Conservation (phyloP, 768 basidiomycete species). For the Floccularia luteovirens region DNA sequence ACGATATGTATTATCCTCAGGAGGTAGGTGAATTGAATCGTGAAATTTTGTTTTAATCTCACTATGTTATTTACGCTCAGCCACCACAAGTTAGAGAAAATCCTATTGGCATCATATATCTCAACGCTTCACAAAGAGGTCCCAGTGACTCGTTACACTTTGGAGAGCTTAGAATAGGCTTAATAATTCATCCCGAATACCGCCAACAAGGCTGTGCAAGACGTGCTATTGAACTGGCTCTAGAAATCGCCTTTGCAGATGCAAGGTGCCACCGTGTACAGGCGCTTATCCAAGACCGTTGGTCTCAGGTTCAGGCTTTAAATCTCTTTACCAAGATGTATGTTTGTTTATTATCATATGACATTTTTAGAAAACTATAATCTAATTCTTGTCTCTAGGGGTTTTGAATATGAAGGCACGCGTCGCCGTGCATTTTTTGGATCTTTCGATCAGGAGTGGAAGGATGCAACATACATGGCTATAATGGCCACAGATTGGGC, state of each 20-base stretch:
- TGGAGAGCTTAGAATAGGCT: slow-evolving; percentile 47
- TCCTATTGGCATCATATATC: slow-evolving; percentile 35
- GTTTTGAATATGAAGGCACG: slow-evolving; percentile 59
- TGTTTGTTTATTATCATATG: slow-evolving; percentile 8
- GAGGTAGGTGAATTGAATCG: too few species aligned
- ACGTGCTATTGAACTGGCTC: slow-evolving; percentile 34
- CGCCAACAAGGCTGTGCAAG: slow-evolving; percentile 36
- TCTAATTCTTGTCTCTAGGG: slow-evolving; percentile 22
- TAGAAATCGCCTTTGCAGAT: slow-evolving; percentile 40
- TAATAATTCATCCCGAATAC: slow-evolving; percentile 32
- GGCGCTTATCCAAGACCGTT: slow-evolving; percentile 38
- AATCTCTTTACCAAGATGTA: slow-evolving; percentile 38
- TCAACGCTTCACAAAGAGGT: slow-evolving; percentile 22
- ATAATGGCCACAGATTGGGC: slow-evolving; percentile 59
- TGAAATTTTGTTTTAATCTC: too few species aligned
- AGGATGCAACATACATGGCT: slow-evolving; percentile 52
- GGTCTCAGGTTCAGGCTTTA: slow-evolving; percentile 32
- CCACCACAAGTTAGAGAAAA: background rate
- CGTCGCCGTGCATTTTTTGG: slow-evolving; percentile 47
- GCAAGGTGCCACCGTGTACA: slow-evolving; percentile 43
- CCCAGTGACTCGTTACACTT: slow-evolving; percentile 21
- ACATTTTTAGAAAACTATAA: background rate
- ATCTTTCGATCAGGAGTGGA: slow-evolving; percentile 38
- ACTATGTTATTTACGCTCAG: background rate
- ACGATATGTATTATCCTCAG: too few species aligned